Evolutionary conservation across 192 early-diverging fungal genomes (phyloP), one percentile per base, ranked within the genome.

Genomic region (Phycomyces blakesleeanus): DNA sequence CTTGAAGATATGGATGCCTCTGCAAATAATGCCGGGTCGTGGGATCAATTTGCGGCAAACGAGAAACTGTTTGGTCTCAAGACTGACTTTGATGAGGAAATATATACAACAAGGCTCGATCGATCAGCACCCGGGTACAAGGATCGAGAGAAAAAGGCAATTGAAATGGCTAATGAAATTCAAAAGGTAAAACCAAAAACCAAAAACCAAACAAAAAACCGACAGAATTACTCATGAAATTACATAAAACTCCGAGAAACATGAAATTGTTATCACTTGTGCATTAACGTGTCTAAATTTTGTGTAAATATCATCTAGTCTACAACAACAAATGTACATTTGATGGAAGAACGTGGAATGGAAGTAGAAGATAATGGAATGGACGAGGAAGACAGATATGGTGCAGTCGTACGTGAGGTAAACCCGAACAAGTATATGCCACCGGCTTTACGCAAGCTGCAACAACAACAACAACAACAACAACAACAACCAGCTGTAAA

Each of bases 1-100:
- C 49, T 61, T 47, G 63, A 66, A 27, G 68, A 10, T 5, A 53
- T 25, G 50, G 59, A 64, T 55, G 41, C 62, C 14, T 59, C 27
- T 34, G 50, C 9, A 64, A 65, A 51, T 69, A 67, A 57, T 34
- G 57, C n/a, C 16, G 52, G 41, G 38, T 68, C 74, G 18, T 99
- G 97, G 97, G 95, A 99, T 75, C 97, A 99, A 73, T 99, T 99
- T 84, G 90, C 86, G 5, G 89, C 83, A 3, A 99, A 99, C 67
- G 93, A 96, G 73, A 72, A 80, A 61, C 80, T 93, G 47, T 99
- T 99, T 85, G 97, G 97, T 1, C 84, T 99, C 51, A 92, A 81
- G 6, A 95, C 96, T 4, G 94, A 99, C 73, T 99, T 93, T 78
- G 80, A 97, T 67, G 95, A 97, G 60, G 94, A 96, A 55, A 73